Conservation (phyloP, 257 asterid species). For the Linaria vulgaris region DNA sequence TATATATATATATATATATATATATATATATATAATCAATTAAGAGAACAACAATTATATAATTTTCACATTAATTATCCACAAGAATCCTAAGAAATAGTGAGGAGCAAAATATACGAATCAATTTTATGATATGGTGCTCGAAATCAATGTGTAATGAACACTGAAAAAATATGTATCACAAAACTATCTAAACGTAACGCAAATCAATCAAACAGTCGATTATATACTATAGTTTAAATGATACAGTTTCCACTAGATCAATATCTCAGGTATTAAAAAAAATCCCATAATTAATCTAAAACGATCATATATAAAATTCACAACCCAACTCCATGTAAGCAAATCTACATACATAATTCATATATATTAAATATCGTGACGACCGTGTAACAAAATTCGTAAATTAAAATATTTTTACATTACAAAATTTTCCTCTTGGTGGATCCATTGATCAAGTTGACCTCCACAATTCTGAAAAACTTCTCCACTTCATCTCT, state of each 20-base stretch:
- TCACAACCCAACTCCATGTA: constrained; percentile 3
- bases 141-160: too few relatives aligned
- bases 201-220: not conserved
- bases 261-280: constrained; percentile 7
- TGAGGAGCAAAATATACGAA: too few relatives aligned
- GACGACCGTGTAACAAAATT: too few relatives aligned
- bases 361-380: not conserved
- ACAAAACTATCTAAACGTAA: too few relatives aligned
- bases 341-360: constrained; percentile 23
- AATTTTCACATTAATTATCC: too few relatives aligned
- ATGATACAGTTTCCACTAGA: not conserved
- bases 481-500: constrained; percentile 46
- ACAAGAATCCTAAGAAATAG: too few relatives aligned
- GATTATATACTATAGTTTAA: constrained; percentile 8
- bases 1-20: too few relatives aligned
- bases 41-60: too few relatives aligned
- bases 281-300: constrained; percentile 18
- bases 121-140: too few relatives aligned
- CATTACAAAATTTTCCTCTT: constrained; percentile 48
- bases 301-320: constrained; percentile 11
- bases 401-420: not conserved
- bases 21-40: too few relatives aligned
- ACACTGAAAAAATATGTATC: too few relatives aligned
- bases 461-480: constrained; percentile 35
- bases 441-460: constrained; percentile 13